Conservation (phyloP, 2,329 filamentous ascomycete genomes). For the Fusarium tanahbumbuense region DNA sequence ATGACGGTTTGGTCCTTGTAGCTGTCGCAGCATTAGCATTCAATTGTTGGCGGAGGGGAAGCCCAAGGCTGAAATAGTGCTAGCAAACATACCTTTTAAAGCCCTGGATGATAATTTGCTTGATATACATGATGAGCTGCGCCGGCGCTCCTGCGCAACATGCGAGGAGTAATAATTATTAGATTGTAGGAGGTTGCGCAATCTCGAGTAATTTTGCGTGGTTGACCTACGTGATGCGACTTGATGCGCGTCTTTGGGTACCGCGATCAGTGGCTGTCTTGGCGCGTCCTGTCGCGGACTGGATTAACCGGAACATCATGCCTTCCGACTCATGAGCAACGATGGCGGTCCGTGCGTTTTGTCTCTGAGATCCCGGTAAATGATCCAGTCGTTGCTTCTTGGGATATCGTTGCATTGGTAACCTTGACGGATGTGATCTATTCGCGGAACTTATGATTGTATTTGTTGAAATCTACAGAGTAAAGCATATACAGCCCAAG, state of each 20-base stretch:
- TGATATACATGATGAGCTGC: conserved; percentile 86
- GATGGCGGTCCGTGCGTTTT: background rate
- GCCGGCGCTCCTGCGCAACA: conserved; percentile 55
- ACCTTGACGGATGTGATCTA: background rate
- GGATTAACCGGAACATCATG: conserved; percentile 4
- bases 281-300: conserved; percentile 42
- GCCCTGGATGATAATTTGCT: conserved; percentile 99
- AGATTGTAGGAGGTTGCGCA: conserved; percentile 43
- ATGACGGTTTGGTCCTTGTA: conserved; percentile 99
- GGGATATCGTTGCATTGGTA: background rate
- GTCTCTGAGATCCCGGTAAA: background rate
- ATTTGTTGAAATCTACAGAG: background rate
- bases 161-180: conserved; percentile 44
- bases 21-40: conserved; percentile 61
- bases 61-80: background rate
- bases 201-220: conserved; percentile 38
- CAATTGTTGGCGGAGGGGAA: conserved; percentile 6
- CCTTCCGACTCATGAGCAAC: background rate
- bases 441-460: background rate
- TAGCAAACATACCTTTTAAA: conserved; percentile 84
- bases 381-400: conserved; percentile 2
- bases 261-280: conserved; percentile 47
- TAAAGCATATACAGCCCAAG: background rate
- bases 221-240: conserved; percentile 40
- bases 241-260: conserved; percentile 45